These are phyloP conservation scores for Nidularia sp. DNA, from an alignment of 768 basidiomycete species.

Conservation along the genomic window DNA sequence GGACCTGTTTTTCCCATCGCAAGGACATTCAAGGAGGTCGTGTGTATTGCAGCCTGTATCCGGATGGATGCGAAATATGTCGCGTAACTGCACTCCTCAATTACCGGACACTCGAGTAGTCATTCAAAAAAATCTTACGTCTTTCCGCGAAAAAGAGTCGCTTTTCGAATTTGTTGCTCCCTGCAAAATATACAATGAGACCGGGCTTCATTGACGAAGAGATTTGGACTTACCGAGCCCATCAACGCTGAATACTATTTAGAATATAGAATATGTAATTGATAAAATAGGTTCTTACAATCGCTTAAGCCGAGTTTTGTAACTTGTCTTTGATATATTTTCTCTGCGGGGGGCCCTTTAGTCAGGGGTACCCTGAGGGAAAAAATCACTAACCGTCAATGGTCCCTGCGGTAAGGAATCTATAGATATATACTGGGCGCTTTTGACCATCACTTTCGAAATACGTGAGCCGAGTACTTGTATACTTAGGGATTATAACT, in stretches of 20 bases:
- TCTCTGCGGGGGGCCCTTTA: conserved; percentile 44
- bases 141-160: conserved; percentile 84
- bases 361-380: neutral
- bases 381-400: conserved; percentile 66
- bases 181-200: too few relatives aligned
- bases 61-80: conserved; percentile 85
- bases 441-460: conserved; percentile 85
- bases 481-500: conserved; percentile 9
- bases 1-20: conserved; percentile 28
- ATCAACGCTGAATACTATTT: conserved; percentile 52
- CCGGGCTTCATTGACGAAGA: conserved; percentile 1
- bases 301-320: conserved; percentile 90
- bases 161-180: conserved; percentile 50
- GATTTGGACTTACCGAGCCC: conserved; percentile 47
- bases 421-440: conserved; percentile 84
- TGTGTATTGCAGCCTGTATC: conserved; percentile 87
- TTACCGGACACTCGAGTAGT: neutral
- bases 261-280: too few relatives aligned
- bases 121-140: conserved; percentile 43
- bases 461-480: conserved; percentile 4
- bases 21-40: conserved; percentile 82
- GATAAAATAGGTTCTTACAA: conserved; percentile 62
- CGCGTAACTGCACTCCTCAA: conserved; percentile 58
- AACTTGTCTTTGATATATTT: conserved; percentile 91
- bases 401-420: conserved; percentile 80